phyloP scores from a whole-genome alignment of 139 green algal species.

The Choricystis sp. region DNA sequence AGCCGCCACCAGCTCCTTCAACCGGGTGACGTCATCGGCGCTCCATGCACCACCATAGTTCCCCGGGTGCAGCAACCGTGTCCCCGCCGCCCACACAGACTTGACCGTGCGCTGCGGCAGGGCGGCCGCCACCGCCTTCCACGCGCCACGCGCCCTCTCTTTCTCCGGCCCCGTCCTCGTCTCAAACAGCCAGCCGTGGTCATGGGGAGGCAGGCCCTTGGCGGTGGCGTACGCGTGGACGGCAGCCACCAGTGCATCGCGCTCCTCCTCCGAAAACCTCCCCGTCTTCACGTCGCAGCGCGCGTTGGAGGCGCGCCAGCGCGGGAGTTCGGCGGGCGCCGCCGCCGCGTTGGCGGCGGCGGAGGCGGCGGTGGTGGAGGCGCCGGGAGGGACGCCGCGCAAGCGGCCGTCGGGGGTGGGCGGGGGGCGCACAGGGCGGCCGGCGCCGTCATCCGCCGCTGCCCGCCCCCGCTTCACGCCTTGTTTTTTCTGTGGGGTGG shows the following conservation, averaged over 20 bases:
- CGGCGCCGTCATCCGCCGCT: too few relatives aligned
- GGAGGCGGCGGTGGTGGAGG: background rate
- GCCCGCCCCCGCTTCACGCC: too few relatives aligned
- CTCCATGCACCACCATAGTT: constrained; percentile 41
- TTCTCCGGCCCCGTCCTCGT: background rate
- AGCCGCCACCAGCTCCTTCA: constrained; percentile 28
- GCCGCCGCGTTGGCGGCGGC: too few relatives aligned
- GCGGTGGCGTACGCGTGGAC: constrained; percentile 15
- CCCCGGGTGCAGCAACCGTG: constrained; percentile 28
- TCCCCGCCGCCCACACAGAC: constrained; percentile 33
- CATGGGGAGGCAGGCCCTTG: constrained; percentile 6
- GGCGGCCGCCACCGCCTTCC: constrained; percentile 19
- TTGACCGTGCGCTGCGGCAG: constrained; percentile 48
- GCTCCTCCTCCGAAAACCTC: constrained; percentile 30
- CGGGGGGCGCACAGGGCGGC: background rate
- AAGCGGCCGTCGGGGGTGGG: background rate
- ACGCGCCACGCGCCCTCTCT: constrained; percentile 8
- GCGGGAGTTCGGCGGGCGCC: background rate
- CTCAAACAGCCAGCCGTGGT: constrained; percentile 22
- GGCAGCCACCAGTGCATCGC: constrained; percentile 20
- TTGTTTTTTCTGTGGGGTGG: too few relatives aligned
- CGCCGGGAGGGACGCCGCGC: too few relatives aligned
- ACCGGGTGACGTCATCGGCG: constrained; percentile 26
- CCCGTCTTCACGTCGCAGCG: constrained; percentile 39
- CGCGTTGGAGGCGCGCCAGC: constrained; percentile 25